Evolutionary conservation across 108 stramenopile genomes (phyloP).

Genomic region (Epipyxis sp.): DNA sequence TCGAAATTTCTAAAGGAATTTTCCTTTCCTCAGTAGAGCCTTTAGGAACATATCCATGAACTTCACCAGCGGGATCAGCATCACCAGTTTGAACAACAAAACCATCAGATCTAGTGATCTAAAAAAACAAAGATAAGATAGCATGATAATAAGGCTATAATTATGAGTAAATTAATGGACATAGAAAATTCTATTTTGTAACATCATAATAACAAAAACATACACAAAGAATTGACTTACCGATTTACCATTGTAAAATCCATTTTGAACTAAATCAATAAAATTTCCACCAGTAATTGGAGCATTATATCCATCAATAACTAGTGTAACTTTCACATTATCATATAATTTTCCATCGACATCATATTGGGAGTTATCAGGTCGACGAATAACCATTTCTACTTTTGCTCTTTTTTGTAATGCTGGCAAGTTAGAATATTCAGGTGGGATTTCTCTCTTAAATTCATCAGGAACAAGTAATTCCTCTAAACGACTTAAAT

Average conservation of each 20-base stretch:
- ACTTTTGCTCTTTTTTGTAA: slow-evolving; percentile 78
- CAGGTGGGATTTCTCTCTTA: slow-evolving; percentile 61
- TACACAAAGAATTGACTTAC: slow-evolving; percentile 31
- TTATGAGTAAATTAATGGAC: too few relatives aligned
- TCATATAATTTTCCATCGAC: slow-evolving; percentile 72
- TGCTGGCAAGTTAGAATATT: slow-evolving; percentile 77
- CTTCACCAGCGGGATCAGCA: slow-evolving; percentile 72
- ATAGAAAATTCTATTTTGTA: too few relatives aligned
- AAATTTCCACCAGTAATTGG: slow-evolving; percentile 90
- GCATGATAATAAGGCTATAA: too few relatives aligned
- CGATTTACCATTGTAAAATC: slow-evolving; percentile 79
- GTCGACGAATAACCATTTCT: slow-evolving; percentile 79
- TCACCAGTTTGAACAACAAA: slow-evolving; percentile 96
- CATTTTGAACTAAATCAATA: slow-evolving; percentile 85
- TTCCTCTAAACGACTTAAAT: background rate
- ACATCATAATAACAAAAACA: slow-evolving; percentile 60
- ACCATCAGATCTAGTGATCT: slow-evolving; percentile 88
- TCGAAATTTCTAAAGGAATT: slow-evolving; percentile 84
- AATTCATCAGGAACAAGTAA: background rate
- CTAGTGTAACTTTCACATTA: slow-evolving; percentile 79
- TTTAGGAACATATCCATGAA: slow-evolving; percentile 78
- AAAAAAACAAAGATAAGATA: too few relatives aligned
- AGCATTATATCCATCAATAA: slow-evolving; percentile 86
- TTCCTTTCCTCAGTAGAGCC: slow-evolving; percentile 57
- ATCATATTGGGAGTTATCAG: slow-evolving; percentile 66